Evolutionary conservation across 805 yeast genomes (phyloP).

Genomic region (Candida palmyrensis): DNA sequence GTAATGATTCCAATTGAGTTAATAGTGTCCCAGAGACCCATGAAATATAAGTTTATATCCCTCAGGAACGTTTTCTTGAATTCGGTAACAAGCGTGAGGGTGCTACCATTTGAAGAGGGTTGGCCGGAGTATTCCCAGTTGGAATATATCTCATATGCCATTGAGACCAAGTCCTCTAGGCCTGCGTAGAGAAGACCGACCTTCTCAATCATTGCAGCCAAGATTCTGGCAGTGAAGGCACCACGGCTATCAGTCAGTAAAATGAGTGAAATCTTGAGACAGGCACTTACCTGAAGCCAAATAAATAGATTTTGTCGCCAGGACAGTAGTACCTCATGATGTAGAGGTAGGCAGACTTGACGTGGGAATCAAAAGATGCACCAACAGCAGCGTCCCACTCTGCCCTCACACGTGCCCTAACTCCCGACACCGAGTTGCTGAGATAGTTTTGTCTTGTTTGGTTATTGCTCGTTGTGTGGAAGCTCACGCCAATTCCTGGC

Average conservation of each 20-base stretch:
- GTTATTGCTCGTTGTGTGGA: constrained; percentile 26
- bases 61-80: constrained; percentile 53
- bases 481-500: constrained; percentile 60
- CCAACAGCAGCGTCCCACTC: constrained; percentile 47
- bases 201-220: constrained; percentile 60
- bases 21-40: constrained; percentile 69
- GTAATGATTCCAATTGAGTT: constrained; percentile 59
- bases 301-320: constrained; percentile 50
- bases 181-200: constrained; percentile 58
- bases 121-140: constrained; percentile 60
- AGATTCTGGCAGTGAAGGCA: constrained; percentile 58
- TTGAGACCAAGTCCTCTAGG: constrained; percentile 47
- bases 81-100: constrained; percentile 44
- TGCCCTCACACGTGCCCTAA: constrained; percentile 7
- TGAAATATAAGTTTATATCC: constrained; percentile 44
- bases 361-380: constrained; percentile 49
- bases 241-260: constrained; percentile 41
- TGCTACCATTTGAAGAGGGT: constrained; percentile 40
- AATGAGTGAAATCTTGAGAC: constrained; percentile 3
- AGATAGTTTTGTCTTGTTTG: constrained; percentile 13
- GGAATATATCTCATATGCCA: constrained; percentile 61
- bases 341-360: constrained; percentile 51
- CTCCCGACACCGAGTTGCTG: constrained; percentile 5
- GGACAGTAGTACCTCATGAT: constrained; percentile 42
- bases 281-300: constrained; percentile 46